Evolutionary conservation across 2,329 filamentous ascomycete species (phyloP).

Genomic region (Trichophyton mentagrophytes): DNA sequence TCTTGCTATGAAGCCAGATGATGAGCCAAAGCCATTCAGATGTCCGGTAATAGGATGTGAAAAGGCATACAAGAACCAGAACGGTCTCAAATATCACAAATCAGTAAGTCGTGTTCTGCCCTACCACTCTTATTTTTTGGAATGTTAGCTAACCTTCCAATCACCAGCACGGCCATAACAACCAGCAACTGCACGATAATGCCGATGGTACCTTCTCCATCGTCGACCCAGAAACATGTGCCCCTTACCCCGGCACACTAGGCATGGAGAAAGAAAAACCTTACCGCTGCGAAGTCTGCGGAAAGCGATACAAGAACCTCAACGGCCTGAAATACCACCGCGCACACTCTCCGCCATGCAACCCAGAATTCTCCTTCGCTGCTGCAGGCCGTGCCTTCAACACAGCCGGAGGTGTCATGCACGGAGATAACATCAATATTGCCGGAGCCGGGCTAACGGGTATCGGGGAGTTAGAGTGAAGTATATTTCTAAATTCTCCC

Average conservation of each 20-base stretch:
- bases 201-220: conserved; percentile 96
- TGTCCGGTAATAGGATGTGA: conserved; percentile 97
- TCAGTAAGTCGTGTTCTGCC: conserved; percentile 37
- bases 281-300: conserved; percentile 91
- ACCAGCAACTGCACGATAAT: conserved; percentile 92
- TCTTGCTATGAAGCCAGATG: conserved; percentile 43
- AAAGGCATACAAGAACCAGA: conserved; percentile 99
- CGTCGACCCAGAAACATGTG: conserved; percentile 86
- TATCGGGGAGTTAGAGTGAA: conserved; percentile 24
- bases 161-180: conserved; percentile 76
- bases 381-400: conserved; percentile 32
- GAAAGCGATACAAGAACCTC: conserved; percentile 97
- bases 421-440: conserved; percentile 36
- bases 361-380: conserved; percentile 59
- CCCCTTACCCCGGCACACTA: conserved; percentile 85
- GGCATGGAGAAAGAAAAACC: conserved; percentile 99
- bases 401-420: conserved; percentile 33
- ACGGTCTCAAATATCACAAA: conserved; percentile 86
- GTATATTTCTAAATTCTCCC: too few species aligned
- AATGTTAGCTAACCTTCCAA: conserved; percentile 15
- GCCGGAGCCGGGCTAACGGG: conserved; percentile 37
- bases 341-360: conserved; percentile 76
- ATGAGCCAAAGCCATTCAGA: conserved; percentile 95
- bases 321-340: conserved; percentile 96
- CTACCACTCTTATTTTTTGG: conserved; percentile 5